Evolutionary conservation across 164 flowering plant genomes (phyloP), one percentile per base, ranked within the genome.

Genomic region (Buxus sempervirens): DNA sequence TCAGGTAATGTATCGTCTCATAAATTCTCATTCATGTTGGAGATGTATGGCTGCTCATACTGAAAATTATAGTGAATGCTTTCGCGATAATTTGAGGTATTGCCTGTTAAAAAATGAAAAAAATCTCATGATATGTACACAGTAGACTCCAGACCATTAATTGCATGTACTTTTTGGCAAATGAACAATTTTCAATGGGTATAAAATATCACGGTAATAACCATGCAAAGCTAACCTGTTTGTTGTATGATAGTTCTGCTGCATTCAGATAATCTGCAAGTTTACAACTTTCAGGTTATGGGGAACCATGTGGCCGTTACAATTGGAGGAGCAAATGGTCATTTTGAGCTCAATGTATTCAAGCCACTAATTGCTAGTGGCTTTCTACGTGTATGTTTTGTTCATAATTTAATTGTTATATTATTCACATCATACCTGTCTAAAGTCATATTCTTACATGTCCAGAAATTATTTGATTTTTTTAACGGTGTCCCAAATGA

Each of bases 301-400:
- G 99, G 99, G 64, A 95, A 96, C 77, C 97, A 96, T 82, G 95
- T 93, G 45, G 98, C 88, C 10, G 74, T 90, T 60, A 89, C 99
- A 22, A 82, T 96, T 16, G 98, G 99, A 70, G 98, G 97, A 72
- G 82, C 96, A 66, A 93, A 93, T 82, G 99, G 99, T 66, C 99
- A 95, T 79, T 95, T 95, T 80, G 99, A 95, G 70, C 83, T 95
- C 65, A 95, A 95, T 78, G 99, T 95, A 1, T 95, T 77, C 86
- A 92, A 92, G 85, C 99, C 99, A 49, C 66, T 95, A 87, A 95
- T 95, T 80, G 98, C 99, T 28, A 90, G 79, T 74, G 84, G 73
- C 54, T 88, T 95, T 60, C 77, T 95, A 68, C 97, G 87, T 62
- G 99, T 92, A 86, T 18, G 88, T 78, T 36, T 23, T 69, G 38